A percentile compares a stretch with the other conserved stretches of the same genome.
Conservation (phyloP, 1,139 yeast species). For the Suhomyces maxii region DNA sequence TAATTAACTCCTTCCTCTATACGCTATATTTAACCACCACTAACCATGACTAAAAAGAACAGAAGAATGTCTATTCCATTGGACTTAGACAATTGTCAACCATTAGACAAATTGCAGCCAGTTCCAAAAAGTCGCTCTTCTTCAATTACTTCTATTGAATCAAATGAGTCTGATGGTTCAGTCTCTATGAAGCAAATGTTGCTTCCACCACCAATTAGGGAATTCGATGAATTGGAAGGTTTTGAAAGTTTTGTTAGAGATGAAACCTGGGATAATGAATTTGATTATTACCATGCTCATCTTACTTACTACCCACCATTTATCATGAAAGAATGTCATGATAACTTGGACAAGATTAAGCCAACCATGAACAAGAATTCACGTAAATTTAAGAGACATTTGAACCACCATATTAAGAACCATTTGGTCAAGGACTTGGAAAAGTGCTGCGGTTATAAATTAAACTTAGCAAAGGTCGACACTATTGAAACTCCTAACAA, state of each 20-base stretch:
- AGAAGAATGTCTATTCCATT: conserved; percentile 24
- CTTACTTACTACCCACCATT: conserved; percentile 72
- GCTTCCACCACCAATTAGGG: conserved; percentile 44
- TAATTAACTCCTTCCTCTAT: background rate
- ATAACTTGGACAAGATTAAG: conserved; percentile 70
- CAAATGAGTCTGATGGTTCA: conserved; percentile 32
- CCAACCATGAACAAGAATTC: conserved; percentile 72
- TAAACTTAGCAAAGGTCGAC: conserved; percentile 53
- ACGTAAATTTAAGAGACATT: conserved; percentile 68
- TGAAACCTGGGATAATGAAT: conserved; percentile 76
- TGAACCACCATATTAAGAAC: conserved; percentile 73
- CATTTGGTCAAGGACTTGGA: conserved; percentile 69
- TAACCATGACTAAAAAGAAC: conserved; percentile 20
- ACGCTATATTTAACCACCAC: background rate
- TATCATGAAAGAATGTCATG: conserved; percentile 63
- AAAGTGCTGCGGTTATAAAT: conserved; percentile 56
- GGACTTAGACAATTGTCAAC: conserved; percentile 43
- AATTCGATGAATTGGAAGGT: conserved; percentile 62
- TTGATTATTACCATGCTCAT: conserved; percentile 66
- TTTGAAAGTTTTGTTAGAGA: conserved; percentile 68
- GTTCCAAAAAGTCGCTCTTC: conserved; percentile 34
- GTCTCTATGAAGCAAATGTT: conserved; percentile 28
- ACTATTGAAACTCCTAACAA: conserved; percentile 46
- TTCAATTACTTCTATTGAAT: conserved; percentile 33
- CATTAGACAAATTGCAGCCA: conserved; percentile 40